Base-by-base conservation (phyloP, 1,139 yeast species). In the Zygosaccharomyces pseudobailii region DNA sequence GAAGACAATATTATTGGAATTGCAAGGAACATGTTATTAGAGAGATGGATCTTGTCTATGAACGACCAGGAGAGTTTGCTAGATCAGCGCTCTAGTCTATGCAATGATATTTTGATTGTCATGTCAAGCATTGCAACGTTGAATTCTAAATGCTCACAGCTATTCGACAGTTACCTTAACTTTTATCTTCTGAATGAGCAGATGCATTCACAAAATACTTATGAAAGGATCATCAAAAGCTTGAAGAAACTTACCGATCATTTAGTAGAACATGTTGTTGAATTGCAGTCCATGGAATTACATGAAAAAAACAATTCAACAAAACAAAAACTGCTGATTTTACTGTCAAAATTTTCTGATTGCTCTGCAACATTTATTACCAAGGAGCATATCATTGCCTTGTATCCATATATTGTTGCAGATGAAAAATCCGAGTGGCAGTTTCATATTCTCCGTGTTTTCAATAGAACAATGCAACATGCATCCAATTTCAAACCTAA, bases 341-440 rank as follows among this genome's bases (percentile, higher is more conserved):
- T 84, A 6, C 56, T 84, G n/a, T 71, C 86, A 0, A 65, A 75
- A 2, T 67, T 84, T 46, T 78, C 80, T 0, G 73, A 72, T 43
- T 70, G 78, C 48, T 75, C 76, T 46, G 75, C 76, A 0, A 61
- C 70, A 0, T 69, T 84, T 38, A 70, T 86, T 22, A 69, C 75
- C 0, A 89, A 82, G 56, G 84, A 83, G 47, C 87, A 82, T 50
- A 70, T 87, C n/a, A 62, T 76, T 5, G 67, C 82, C 0, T 62
- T 87, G 9, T 80, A 78, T 53, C 86, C 88, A 0, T 79, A 75
- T 59, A 61, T 85, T 43, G 47, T 55, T 5, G 67, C 78, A 0
- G 79, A 78, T 36, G 80, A 75, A 17, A 57, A 64, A 6, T 56
- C 67, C 0, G 58, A 70, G 1, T 71, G 72, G 8, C 73, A 71